phyloP scores from a whole-genome alignment of 306 rosid genomes.

The Urtica urens region DNA sequence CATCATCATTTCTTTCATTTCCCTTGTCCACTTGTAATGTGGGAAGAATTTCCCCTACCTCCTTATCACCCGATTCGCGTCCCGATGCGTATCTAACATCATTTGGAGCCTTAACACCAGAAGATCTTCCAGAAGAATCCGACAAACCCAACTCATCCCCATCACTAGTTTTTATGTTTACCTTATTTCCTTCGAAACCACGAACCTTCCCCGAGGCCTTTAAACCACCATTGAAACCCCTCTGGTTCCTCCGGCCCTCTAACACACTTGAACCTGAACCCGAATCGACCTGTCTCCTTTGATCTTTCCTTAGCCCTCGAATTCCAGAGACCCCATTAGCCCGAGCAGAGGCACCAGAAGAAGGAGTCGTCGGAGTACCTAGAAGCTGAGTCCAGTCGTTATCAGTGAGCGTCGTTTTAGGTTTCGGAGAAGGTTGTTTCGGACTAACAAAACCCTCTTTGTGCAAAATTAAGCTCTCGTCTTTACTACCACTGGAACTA shows the following conservation, averaged over 20 bases:
- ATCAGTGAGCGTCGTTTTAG: conserved; percentile 42
- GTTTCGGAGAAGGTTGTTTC: conserved; percentile 35
- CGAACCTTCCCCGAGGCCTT: conserved; percentile 22
- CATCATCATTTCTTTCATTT: conserved; percentile 27
- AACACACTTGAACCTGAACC: conserved; percentile 21
- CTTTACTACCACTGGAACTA: not conserved
- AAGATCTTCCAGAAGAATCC: conserved; percentile 30
- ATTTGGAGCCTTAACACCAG: conserved; percentile 31
- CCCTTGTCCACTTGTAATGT: conserved; percentile 23
- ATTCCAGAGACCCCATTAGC: conserved; percentile 28
- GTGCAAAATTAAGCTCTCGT: conserved; percentile 12
- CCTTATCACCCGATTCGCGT: conserved; percentile 18
- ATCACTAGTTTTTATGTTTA: conserved; percentile 44
- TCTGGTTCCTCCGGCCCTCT: conserved; percentile 42
- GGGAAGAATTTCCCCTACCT: conserved; percentile 22
- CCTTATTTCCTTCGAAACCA: conserved; percentile 34
- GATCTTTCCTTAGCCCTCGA: conserved; percentile 42
- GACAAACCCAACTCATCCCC: conserved; percentile 46
- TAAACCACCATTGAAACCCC: conserved; percentile 18
- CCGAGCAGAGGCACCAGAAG: conserved; percentile 26
- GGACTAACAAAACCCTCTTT: conserved; percentile 29
- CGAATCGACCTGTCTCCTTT: conserved; percentile 34
- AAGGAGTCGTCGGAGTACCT: conserved; percentile 35
- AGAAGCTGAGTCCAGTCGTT: conserved; percentile 92
- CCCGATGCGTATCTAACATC: conserved; percentile 26